Evolutionary conservation across 73 alveolate genomes (phyloP), one percentile per base, ranked within the genome.

Genomic region (Breviolum minutum): DNA sequence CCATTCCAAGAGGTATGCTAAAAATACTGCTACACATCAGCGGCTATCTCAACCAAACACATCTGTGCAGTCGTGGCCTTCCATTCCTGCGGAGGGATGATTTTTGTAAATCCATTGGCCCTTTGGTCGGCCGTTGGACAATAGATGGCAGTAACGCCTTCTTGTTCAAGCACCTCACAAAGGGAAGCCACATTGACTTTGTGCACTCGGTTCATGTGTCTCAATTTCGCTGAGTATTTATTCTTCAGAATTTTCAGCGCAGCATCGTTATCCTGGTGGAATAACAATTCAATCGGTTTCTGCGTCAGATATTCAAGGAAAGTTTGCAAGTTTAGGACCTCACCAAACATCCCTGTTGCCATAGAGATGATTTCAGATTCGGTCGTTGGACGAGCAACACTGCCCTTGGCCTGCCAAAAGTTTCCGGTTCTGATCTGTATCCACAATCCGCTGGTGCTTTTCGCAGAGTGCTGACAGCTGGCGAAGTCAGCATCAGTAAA

Each of bases 401-500:
- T 77, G 20, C 63, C 60, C 62, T 77, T 77, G 20, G 63, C 62
- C 86, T 77, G 86, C 86, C 86, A 77, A 13, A 5, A 77, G 29
- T 7, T 20, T 10, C 63, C 60, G 0, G 63, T 30, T 4, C 17
- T 4, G 24, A 77, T 77, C 24, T 77, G 63, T 2, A 27, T 26
- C 86, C 86, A 77, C 5, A 77, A 63, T 17, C 86, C 86, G 2
- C 63, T 27, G 60, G 86, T 22, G 16, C 86, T 24, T 63, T 27
- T 77, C 1, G 24, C 86, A 10, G 19, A 10, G 62, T 77, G 61
- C 19, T 27, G 26, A 62, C 86, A 77, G 27, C 63, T 9, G 13
- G 40, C 86, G 16, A 77, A 77, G 22, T 77, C 86, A 20, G 86
- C 86, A 77, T 13, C 86, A n/a, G 86, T 77, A 62, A 27, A 77